Evolutionary conservation across 2,329 filamentous ascomycete species (phyloP), one percentile per base, ranked within the genome.

Genomic region (Aureobasidium sp.): DNA sequence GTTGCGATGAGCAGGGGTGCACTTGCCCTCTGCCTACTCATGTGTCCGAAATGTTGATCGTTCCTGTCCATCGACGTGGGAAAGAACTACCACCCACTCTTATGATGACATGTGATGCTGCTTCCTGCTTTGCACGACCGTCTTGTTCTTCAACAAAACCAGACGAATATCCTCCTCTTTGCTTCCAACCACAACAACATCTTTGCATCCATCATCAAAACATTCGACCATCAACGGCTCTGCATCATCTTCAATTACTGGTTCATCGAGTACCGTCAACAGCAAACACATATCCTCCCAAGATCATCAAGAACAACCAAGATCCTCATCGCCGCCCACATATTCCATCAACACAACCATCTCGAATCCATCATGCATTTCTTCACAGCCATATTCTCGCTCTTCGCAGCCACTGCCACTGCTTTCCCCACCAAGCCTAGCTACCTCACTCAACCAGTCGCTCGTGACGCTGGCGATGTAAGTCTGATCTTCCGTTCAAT

Each of bases 81-180:
- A 54, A 54, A 37, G 50, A 32, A 42, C 50, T n/a, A 54, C 25
- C 32, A 15, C 15, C 15, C 21, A 42, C 27, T 8, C 32, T 53
- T 11, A 53, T 39, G 49, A 53, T 53, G 49, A 34, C 21, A 54
- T 54, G 27, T 54, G 50, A 54, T 42, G 50, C 37, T 41, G 16
- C 37, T 54, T 54, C 50, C 50, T 54, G 15, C 50, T 42, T 29
- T 54, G 50, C 50, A 54, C 50, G 50, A 54, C 50, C 50, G 25
- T 41, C 50, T 21, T n/a, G 25, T 15, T 54, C n/a, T 41, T 8
- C 36, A 54, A 54, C 50, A 54, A 41, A 54, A 54, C 50, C 36
- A 53, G 50, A 32, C 36, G 15, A 36, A 1, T 13, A 16, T 32
- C 50, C 50, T 29, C 50, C 42, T 25, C 30, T 29, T 54, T 42